phyloP scores from a whole-genome alignment of 2,329 filamentous ascomycete genomes.

The Fusarium torulosum region DNA sequence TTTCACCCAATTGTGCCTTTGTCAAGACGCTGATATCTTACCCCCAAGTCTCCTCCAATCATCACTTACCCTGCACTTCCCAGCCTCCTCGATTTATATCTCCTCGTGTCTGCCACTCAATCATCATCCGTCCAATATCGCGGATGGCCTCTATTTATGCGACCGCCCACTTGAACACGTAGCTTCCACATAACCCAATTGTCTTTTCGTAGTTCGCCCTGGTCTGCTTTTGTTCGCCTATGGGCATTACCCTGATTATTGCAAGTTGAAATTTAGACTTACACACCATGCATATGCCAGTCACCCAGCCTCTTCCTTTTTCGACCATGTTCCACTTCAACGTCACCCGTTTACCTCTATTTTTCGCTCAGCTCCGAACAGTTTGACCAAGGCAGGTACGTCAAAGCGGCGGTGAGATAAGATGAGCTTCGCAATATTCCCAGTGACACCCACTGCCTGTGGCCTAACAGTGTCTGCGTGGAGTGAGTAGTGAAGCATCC shows the following conservation, averaged over 20 bases:
- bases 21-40: not conserved
- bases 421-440: not conserved
- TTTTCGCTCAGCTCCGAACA: slow-evolving; percentile 15
- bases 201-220: not conserved
- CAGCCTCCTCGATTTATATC: slow-evolving; percentile 44
- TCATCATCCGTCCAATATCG: slow-evolving; percentile 26
- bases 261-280: slow-evolving; percentile 4
- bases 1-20: slow-evolving; percentile 3
- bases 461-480: too few relatives aligned
- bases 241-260: slow-evolving; percentile 2
- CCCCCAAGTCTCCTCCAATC: slow-evolving; percentile 17
- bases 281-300: slow-evolving; percentile 21
- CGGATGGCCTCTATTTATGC: slow-evolving; percentile 46
- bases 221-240: not conserved
- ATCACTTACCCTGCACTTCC: slow-evolving; percentile 41
- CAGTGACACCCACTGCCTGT: too few relatives aligned
- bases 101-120: slow-evolving; percentile 39
- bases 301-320: slow-evolving; percentile 29
- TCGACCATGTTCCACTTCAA: slow-evolving; percentile 14
- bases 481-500: too few relatives aligned
- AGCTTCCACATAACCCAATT: slow-evolving; percentile 33
- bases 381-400: slow-evolving; percentile 2
- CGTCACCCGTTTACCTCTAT: slow-evolving; percentile 13
- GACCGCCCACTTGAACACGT: slow-evolving; percentile 40
- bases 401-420: slow-evolving; percentile 32